Conservation (phyloP, 306 rosid genomes). For the Geum urbanum region DNA sequence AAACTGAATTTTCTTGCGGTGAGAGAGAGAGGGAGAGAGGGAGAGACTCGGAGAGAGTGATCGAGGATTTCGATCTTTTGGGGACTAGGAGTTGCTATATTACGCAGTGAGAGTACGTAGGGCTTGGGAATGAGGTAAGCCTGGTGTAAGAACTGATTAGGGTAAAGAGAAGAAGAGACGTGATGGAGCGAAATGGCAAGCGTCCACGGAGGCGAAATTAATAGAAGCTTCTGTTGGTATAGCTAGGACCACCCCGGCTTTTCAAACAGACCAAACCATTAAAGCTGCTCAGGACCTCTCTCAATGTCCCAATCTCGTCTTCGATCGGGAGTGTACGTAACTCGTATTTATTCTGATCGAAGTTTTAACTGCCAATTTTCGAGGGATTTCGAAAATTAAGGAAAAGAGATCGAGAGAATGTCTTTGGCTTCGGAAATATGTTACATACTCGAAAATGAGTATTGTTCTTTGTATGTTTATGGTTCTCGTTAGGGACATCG, state of each 20-base stretch:
- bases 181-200: conserved; percentile 35
- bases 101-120: conserved; percentile 31
- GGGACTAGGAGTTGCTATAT: not conserved
- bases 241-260: conserved; percentile 62
- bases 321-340: conserved; percentile 20
- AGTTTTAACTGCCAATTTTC: too few relatives aligned
- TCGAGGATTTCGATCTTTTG: not conserved
- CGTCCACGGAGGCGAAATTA: conserved; percentile 42
- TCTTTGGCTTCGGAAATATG: too few relatives aligned
- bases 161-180: conserved; percentile 1
- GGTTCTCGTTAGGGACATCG: not conserved
- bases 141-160: conserved; percentile 25
- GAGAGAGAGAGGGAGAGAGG: not conserved
- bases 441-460: not conserved
- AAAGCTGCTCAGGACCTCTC: conserved; percentile 9
- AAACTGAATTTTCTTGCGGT: conserved; percentile 5
- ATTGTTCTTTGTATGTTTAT: not conserved
- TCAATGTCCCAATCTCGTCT: conserved; percentile 20
- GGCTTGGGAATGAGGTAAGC: conserved; percentile 31
- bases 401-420: too few relatives aligned
- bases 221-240: conserved; percentile 23
- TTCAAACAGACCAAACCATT: conserved; percentile 16
- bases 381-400: too few relatives aligned
- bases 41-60: not conserved
- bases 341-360: not conserved